Percentiles rank a stretch among this genome's conserved stretches.
phyloP scores from a whole-genome alignment of 805 yeast species.

The Candida nanaspora region DNA sequence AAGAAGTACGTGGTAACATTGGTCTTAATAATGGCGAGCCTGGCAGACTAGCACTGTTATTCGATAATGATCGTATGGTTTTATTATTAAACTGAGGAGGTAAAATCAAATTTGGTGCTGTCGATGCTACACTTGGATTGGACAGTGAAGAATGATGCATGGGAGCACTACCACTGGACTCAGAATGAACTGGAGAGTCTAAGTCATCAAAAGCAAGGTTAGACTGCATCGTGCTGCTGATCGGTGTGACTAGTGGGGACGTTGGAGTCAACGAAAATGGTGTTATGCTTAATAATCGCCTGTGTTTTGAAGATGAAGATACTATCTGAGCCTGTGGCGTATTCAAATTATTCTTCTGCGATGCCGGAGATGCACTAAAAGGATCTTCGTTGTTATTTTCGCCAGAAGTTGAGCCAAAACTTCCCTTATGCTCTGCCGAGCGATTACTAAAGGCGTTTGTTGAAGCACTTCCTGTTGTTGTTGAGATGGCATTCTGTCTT shows the following conservation, averaged over 20 bases:
- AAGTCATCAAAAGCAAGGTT: constrained; percentile 7
- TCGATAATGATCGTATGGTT: constrained; percentile 18
- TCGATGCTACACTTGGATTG: background rate
- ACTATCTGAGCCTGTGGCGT: background rate
- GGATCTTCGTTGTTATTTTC: constrained; percentile 10
- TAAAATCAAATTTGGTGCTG: background rate
- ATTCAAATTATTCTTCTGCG: too few species aligned
- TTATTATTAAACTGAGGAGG: background rate
- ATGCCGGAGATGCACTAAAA: constrained; percentile 3
- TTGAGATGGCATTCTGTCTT: constrained; percentile 46
- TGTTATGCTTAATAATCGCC: constrained; percentile 12
- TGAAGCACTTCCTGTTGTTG: background rate
- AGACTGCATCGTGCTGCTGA: constrained; percentile 5
- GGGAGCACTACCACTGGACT: too few species aligned
- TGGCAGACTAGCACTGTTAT: constrained; percentile 28
- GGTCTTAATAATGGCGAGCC: constrained; percentile 47
- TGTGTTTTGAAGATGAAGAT: background rate
- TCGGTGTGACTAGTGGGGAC: constrained; percentile 17
- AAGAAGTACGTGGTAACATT: constrained; percentile 37
- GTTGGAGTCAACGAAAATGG: constrained; percentile 18
- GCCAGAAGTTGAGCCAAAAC: background rate
- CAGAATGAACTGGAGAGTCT: constrained; percentile 3
- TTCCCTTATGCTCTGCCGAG: background rate
- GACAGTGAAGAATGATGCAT: too few species aligned
- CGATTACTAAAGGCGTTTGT: constrained; percentile 2